Base-by-base conservation (phyloP, 352 stramenopile species). In the Saprolegnia diclina region DNA sequence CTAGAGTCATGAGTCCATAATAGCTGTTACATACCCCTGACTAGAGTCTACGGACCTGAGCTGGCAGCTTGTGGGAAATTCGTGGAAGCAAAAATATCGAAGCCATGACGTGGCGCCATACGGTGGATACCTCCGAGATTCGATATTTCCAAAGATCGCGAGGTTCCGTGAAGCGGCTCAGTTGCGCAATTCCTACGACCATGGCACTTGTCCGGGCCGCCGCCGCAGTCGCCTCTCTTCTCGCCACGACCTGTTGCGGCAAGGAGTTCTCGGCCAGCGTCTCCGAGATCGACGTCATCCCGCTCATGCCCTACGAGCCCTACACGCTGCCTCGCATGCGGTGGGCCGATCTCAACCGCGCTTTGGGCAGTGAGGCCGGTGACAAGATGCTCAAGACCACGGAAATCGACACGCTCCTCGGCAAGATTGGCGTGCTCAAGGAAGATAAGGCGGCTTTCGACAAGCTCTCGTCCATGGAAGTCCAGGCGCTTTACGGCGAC, bases 251-350 rank as follows among this genome's bases (percentile, higher is more conserved):
- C 24, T 16, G 13, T 9, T 16, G 4, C 9, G 52, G 11, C 13
- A 59, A 59, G 35, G 13, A 59, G 52, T 59, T 69, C 14, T 19
- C 63, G 19, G 63, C 35, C 5, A 19, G 52, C 13, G 63, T 69
- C 29, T 4, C n/a, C 9, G 63, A 69, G 29, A 69, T 69, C 26
- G 63, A 69, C 21, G 46, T 69, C 22, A 32, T 69, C 5, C 63
- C 63, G 19, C 46, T 69, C 11, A 18, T 61, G 26, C 63, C 63
- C 5, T 61, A 61, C 35, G 21, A 56, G 44, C 63, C 45, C 7
- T 69, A 69, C 22, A 21, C 29, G 6, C 40, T 69, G n/a, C 63
- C 63, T 22, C 63, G 63, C 35, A 69, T 69, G 63, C 63, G 63
- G 3, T 69, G 63, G 63, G 48, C 63, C 19, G 63, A 69, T 19